These are phyloP conservation scores for Neopestalotiopsis sp. DNA, from an alignment of 2,329 filamentous ascomycete genomes.

Conservation along the genomic window DNA sequence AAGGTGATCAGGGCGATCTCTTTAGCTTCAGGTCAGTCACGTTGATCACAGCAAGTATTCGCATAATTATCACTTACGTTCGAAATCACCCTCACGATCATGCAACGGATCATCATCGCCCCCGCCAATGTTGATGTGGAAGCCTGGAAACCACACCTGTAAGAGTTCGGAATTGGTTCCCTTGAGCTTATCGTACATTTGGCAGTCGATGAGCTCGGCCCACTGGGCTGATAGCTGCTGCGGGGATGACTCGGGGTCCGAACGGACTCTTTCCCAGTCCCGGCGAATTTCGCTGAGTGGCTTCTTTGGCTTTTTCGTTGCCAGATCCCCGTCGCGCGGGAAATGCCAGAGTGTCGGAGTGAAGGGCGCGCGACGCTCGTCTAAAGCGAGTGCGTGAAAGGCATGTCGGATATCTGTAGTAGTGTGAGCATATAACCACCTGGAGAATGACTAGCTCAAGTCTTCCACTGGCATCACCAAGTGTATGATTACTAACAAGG, in stretches of 20 bases:
- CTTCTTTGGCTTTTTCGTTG: conserved; percentile 22
- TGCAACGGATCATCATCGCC: conserved; percentile 38
- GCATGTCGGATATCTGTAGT: conserved; percentile 37
- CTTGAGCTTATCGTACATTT: conserved; percentile 21
- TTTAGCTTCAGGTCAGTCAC: conserved; percentile 4
- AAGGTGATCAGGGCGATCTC: conserved; percentile 23
- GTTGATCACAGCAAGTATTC: neutral
- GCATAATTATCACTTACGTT: conserved; percentile 18
- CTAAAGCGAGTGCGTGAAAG: conserved; percentile 43
- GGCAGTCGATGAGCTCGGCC: conserved; percentile 20
- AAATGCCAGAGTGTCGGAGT: conserved; percentile 58
- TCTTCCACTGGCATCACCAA: neutral
- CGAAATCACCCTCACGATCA: conserved; percentile 21
- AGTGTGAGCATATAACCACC: neutral
- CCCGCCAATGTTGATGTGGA: conserved; percentile 57
- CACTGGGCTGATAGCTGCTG: conserved; percentile 4
- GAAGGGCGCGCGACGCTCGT: conserved; percentile 48
- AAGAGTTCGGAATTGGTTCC: conserved; percentile 36
- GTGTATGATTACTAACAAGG: conserved; percentile 21
- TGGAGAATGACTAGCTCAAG: neutral
- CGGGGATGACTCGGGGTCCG: neutral
- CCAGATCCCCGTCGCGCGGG: conserved; percentile 29
- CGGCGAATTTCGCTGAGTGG: conserved; percentile 9
- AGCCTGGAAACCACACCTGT: conserved; percentile 62
- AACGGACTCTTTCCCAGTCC: neutral